Evolutionary conservation across 2,329 filamentous ascomycete species (phyloP).

Genomic region (Fonsecaea multimorphosa): DNA sequence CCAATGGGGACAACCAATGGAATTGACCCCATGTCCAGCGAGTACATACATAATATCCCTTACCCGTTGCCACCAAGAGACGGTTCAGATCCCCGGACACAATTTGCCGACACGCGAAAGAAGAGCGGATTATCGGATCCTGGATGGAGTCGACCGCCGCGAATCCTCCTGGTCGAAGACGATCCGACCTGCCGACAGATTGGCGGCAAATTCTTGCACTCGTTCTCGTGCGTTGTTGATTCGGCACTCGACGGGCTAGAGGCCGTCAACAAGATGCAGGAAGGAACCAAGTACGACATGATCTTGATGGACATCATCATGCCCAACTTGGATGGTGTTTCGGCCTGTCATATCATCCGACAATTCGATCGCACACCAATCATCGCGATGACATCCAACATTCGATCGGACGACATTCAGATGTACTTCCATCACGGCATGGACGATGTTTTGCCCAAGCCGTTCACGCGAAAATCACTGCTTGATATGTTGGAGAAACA

Average conservation of each 20-base stretch:
- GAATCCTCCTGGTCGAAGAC: conserved; percentile 89
- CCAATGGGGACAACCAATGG: conserved; percentile 88
- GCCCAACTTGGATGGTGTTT: conserved; percentile 94
- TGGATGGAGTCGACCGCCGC: conserved; percentile 71
- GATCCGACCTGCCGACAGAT: conserved; percentile 71
- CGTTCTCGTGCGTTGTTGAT: conserved; percentile 68
- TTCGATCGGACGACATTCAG: conserved; percentile 92
- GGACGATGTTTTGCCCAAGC: conserved; percentile 96
- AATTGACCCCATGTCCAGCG: conserved; percentile 92
- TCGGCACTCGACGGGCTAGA: conserved; percentile 83
- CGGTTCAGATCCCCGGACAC: conserved; percentile 51
- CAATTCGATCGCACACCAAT: conserved; percentile 86
- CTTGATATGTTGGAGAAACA: conserved; percentile 87
- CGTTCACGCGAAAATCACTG: conserved; percentile 89
- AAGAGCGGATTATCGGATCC: conserved; percentile 67
- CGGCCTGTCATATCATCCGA: conserved; percentile 89
- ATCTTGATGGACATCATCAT: conserved; percentile 97
- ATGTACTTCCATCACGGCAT: conserved; percentile 98
- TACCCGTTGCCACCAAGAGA: conserved; percentile 69
- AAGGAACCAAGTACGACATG: conserved; percentile 68
- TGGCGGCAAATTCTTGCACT: conserved; percentile 70
- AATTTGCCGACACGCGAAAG: conserved; percentile 61
- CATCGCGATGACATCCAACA: conserved; percentile 98
- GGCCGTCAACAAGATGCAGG: conserved; percentile 83
- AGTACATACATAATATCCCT: conserved; percentile 92